A percentile compares a stretch with the other conserved stretches of the same genome.
Conservation (phyloP, 208 protist species). For the Leishmania tarentolae region DNA sequence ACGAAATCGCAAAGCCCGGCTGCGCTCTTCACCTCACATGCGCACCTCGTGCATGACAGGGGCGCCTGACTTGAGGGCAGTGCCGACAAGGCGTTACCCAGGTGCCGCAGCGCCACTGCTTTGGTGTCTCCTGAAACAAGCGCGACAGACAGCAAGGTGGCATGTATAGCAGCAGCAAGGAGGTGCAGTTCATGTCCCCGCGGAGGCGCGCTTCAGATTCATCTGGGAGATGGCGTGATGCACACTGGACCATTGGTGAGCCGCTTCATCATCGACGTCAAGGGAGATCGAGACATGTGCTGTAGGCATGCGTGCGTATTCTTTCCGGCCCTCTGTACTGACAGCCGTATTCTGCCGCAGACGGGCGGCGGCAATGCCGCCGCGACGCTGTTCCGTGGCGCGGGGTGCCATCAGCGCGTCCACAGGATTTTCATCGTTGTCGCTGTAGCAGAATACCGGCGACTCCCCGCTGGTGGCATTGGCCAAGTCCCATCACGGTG, state of each 20-base stretch:
- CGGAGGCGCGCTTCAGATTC: slow-evolving; percentile 31
- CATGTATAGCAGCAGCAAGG: background rate
- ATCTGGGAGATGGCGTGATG: slow-evolving; percentile 27
- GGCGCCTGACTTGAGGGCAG: background rate
- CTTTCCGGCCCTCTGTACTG: slow-evolving; percentile 5
- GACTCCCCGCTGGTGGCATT: background rate
- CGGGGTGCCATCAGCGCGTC: slow-evolving; percentile 1
- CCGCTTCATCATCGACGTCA: slow-evolving; percentile 28
- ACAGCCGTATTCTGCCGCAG: background rate
- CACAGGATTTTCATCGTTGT: slow-evolving; percentile 30
- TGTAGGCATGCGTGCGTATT: slow-evolving; percentile 3
- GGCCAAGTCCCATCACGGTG: background rate
- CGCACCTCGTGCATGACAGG: background rate
- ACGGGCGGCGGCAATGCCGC: background rate
- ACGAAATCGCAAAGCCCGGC: background rate
- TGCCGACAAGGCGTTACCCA: background rate
- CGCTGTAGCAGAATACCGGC: slow-evolving; percentile 13
- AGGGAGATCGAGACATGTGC: background rate
- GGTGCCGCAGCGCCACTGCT: slow-evolving; percentile 7
- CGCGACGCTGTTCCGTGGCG: background rate
- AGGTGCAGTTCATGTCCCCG: slow-evolving; percentile 12
- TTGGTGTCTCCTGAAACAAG: background rate
- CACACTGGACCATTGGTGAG: slow-evolving; percentile 39
- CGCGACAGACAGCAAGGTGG: background rate
- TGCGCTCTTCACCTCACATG: background rate